These are phyloP conservation scores for Pneumocystis wakefieldiae DNA, from an alignment of 1,139 yeast genomes.

Conservation along the genomic window DNA sequence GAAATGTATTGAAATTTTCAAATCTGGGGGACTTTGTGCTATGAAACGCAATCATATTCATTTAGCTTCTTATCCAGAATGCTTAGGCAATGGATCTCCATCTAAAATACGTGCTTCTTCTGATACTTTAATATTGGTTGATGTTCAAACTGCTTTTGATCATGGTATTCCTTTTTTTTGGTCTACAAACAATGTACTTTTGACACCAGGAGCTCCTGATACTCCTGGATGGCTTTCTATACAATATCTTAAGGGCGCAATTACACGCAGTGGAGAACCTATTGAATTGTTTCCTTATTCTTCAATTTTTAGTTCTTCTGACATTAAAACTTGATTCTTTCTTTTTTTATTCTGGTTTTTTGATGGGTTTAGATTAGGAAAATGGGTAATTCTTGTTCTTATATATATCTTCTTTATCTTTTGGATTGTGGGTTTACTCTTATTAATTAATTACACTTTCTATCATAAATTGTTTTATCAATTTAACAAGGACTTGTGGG, in stretches of 20 bases:
- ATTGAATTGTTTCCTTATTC: neutral
- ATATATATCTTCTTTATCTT: too few species aligned
- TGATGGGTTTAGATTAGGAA: neutral
- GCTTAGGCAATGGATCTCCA: constrained; percentile 12
- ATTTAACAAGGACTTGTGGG: too few species aligned
- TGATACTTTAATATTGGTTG: constrained; percentile 47
- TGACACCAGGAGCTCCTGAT: constrained; percentile 39
- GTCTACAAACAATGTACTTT: constrained; percentile 60
- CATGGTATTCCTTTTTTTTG: constrained; percentile 42
- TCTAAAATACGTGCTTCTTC: constrained; percentile 45
- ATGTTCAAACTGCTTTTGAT: constrained; percentile 34
- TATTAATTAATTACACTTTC: too few species aligned
- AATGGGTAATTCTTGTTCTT: too few species aligned
- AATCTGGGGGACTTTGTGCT: constrained; percentile 42
- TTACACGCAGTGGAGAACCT: neutral
- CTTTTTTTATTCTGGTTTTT: neutral
- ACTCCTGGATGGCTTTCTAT: neutral
- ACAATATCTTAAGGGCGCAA: neutral
- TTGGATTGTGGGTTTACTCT: too few species aligned
- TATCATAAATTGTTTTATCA: too few species aligned
- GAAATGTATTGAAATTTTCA: constrained; percentile 28
- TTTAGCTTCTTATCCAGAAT: constrained; percentile 30
- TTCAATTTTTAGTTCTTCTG: neutral
- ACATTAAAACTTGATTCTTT: neutral
- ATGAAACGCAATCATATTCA: constrained; percentile 82